A percentile compares a stretch with the other conserved stretches of the same genome.
Conservation (phyloP, 768 basidiomycete genomes). For the Leccinum subtestaceum region DNA sequence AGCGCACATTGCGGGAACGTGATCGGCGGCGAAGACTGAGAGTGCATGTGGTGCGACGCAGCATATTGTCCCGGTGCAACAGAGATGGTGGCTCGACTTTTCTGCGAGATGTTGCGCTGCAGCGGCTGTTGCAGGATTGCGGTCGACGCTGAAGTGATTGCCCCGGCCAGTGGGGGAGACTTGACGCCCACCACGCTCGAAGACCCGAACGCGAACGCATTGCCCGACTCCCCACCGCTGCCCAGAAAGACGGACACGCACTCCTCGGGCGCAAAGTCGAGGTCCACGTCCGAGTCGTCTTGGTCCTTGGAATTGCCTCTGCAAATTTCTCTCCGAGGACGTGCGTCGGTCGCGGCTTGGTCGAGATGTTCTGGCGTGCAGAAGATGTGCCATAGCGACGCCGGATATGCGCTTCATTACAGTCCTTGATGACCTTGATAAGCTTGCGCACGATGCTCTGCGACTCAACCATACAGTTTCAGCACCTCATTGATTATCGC, state of each 20-base stretch:
- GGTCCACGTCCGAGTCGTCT: conserved; percentile 70
- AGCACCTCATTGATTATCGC: conserved; percentile 5
- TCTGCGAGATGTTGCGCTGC: too few species aligned
- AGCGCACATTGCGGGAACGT: conserved; percentile 59
- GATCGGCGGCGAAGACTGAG: conserved; percentile 37
- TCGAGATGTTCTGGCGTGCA: conserved; percentile 29
- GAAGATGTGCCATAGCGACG: conserved; percentile 31
- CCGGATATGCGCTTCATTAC: conserved; percentile 64
- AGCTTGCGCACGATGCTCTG: conserved; percentile 80
- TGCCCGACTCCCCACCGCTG: conserved; percentile 39
- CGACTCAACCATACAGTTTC: conserved; percentile 2
- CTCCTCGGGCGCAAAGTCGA: conserved; percentile 67
- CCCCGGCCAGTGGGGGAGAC: conserved; percentile 41
- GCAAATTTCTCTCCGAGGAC: conserved; percentile 65
- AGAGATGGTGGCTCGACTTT: too few species aligned
- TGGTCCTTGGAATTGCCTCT: conserved; percentile 49
- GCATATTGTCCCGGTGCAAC: conserved; percentile 13
- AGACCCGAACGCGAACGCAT: conserved; percentile 39
- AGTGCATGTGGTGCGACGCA: conserved; percentile 10
- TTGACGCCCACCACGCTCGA: conserved; percentile 14
- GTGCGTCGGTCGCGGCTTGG: conserved; percentile 40
- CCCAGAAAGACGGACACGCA: conserved; percentile 38
- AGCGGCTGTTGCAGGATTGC: too few species aligned
- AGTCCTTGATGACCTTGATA: conserved; percentile 80
- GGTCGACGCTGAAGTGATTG: conserved; percentile 54